Conservation (phyloP, 148 eudicot genomes). For the Heliosperma pusillum region DNA sequence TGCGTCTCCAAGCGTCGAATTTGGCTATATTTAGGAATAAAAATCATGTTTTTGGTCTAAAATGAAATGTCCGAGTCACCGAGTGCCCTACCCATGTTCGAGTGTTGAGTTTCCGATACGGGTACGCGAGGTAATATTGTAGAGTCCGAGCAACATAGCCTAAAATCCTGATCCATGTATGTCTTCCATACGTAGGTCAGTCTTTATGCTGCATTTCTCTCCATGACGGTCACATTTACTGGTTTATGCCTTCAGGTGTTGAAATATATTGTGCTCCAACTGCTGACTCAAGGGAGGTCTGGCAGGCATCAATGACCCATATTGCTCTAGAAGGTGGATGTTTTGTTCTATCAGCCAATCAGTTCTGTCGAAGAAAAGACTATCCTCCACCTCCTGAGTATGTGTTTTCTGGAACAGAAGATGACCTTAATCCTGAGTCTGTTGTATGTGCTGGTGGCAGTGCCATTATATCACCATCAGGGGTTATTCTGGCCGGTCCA, state of each 20-base stretch:
- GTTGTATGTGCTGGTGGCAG: conserved; percentile 96
- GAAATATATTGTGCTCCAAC: conserved; percentile 99
- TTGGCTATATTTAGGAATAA: too few species aligned
- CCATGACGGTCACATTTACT: conserved; percentile 1
- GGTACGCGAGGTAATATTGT: too few species aligned
- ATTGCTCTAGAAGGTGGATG: conserved; percentile 98
- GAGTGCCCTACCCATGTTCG: too few species aligned
- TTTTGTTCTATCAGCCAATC: conserved; percentile 84
- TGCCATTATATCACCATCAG: conserved; percentile 86
- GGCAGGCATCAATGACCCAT: conserved; percentile 98
- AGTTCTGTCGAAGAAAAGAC: conserved; percentile 83
- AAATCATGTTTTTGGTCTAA: too few species aligned
- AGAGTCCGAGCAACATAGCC: too few species aligned
- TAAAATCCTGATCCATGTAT: too few species aligned
- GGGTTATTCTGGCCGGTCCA: conserved; percentile 82
- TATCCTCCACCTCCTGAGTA: conserved; percentile 93
- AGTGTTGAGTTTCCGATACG: too few species aligned
- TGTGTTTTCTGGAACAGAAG: conserved; percentile 52
- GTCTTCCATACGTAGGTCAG: neutral
- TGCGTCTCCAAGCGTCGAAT: too few species aligned
- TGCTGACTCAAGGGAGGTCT: conserved; percentile 78
- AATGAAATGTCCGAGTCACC: too few species aligned
- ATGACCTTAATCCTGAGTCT: conserved; percentile 78
- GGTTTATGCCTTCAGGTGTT: conserved; percentile 46
- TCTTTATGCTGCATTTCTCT: neutral